Evolutionary conservation across 345 rosid species (phyloP), one percentile per base, ranked within the genome.

Genomic region (Moricandia arvensis): DNA sequence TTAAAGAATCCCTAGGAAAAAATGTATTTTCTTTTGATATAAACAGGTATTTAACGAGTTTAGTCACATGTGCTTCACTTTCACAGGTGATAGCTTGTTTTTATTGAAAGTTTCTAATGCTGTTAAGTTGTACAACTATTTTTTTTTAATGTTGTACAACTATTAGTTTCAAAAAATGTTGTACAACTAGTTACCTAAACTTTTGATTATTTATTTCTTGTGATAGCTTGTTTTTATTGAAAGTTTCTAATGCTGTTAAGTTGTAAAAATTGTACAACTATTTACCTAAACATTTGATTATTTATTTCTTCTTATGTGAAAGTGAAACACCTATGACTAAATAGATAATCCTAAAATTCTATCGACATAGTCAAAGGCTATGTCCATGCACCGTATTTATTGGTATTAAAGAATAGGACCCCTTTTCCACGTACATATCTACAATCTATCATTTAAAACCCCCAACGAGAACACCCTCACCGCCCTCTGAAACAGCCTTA

Each of bases 321-420:
- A 12, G 15, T 12, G 6, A 41, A 41, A 47, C 7, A n/a, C 53
- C 7, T 43, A 6, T 43, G 6, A 12, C 6, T 13, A n/a, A 38
- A 43, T n/a, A n/a, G n/a, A n/a, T n/a, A n/a, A n/a, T n/a, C n/a
- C n/a, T n/a, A 10, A 27, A 24, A 61, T 27, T 9, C 12, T 24
- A 51, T 59, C 8, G 24, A 12, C 6, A 47, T 45, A 57, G 71
- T 71, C 68, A 71, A 77, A 66, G 13, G 27, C 34, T 62, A 26
- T 71, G 76, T 71, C 61, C 16, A 47, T n/a, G 53, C n/a, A 47
- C n/a, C n/a, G n/a, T n/a, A n/a, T n/a, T n/a, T 41, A 27, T 1
- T 16, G 54, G 18, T 8, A 10, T 33, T 8, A n/a, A 64, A 33
- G n/a, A n/a, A 7, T 4, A 54, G 68, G 53, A 3, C 33, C n/a